phyloP scores from a whole-genome alignment of 2,329 filamentous ascomycete genomes.

The Ascochyta rabiei region DNA sequence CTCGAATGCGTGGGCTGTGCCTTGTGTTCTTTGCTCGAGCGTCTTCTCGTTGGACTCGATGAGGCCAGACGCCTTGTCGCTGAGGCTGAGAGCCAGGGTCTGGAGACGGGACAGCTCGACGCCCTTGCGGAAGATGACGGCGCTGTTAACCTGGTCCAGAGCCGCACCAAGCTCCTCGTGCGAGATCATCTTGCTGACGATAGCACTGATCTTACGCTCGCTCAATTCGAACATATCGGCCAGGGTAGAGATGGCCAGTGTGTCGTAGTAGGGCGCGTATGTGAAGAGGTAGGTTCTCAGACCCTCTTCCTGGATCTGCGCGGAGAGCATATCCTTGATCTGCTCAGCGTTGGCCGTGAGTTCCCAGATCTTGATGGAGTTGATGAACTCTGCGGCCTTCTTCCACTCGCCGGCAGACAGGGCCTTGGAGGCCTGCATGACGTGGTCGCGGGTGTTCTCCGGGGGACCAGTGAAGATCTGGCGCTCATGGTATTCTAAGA shows the following conservation, averaged over 20 bases:
- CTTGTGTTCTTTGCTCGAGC: slow-evolving; percentile 94
- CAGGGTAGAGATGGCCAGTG: slow-evolving; percentile 82
- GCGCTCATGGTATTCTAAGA: slow-evolving; percentile 99
- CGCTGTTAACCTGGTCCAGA: slow-evolving; percentile 95
- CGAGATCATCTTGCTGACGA: slow-evolving; percentile 99
- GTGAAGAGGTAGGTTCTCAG: slow-evolving; percentile 98
- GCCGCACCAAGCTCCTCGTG: slow-evolving; percentile 97
- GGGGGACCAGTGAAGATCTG: slow-evolving; percentile 98
- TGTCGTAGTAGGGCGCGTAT: slow-evolving; percentile 99
- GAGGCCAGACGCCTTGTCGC: slow-evolving; percentile 93
- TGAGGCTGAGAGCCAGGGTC: slow-evolving; percentile 89
- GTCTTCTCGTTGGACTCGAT: slow-evolving; percentile 98
- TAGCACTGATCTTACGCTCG: slow-evolving; percentile 86
- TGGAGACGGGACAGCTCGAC: slow-evolving; percentile 96
- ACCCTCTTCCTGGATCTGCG: slow-evolving; percentile 98
- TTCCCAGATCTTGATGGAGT: slow-evolving; percentile 99
- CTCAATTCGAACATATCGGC: slow-evolving; percentile 95
- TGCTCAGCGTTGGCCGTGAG: slow-evolving; percentile 90
- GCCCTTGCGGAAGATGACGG: slow-evolving; percentile 98
- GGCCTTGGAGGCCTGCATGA: slow-evolving; percentile 98
- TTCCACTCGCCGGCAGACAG: slow-evolving; percentile 98
- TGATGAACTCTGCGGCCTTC: slow-evolving; percentile 90
- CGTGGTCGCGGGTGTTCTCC: slow-evolving; percentile 98
- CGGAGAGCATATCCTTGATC: slow-evolving; percentile 96
- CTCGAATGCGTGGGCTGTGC: slow-evolving; percentile 94